Conservation (phyloP, 106 monocot species). For the Posidonia australis region DNA sequence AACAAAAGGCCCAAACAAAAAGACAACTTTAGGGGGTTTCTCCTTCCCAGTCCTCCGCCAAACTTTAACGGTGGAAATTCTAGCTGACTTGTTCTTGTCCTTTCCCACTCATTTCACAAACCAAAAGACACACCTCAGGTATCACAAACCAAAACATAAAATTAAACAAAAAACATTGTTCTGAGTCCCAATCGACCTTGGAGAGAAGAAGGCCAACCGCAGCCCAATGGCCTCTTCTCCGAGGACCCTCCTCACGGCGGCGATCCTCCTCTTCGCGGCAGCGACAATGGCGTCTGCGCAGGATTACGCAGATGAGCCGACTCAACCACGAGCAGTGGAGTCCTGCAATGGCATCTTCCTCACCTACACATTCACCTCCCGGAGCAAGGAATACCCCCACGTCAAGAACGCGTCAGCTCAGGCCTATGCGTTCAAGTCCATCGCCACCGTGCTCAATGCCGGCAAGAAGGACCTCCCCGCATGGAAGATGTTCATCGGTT, state of each 20-base stretch:
- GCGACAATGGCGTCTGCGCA: not conserved
- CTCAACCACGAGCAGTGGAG: constrained; percentile 34
- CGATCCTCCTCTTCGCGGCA: not conserved
- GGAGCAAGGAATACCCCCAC: constrained; percentile 61
- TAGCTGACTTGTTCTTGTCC: not conserved
- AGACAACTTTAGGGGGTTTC: too few relatives aligned
- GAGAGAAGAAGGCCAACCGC: too few relatives aligned
- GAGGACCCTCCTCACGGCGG: constrained; percentile 1
- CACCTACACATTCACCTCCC: constrained; percentile 48
- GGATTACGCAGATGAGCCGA: constrained; percentile 15
- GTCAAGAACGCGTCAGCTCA: constrained; percentile 88
- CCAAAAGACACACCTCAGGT: not conserved
- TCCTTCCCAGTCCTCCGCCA: not conserved
- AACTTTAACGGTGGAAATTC: not conserved
- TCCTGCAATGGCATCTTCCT: constrained; percentile 54
- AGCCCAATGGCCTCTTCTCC: constrained; percentile 3
- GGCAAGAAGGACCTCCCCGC: constrained; percentile 55
- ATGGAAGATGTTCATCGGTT: constrained; percentile 83
- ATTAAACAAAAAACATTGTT: not conserved
- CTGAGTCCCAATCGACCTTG: too few relatives aligned
- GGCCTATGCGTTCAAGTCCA: constrained; percentile 71
- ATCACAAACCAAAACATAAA: not conserved
- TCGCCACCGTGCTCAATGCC: constrained; percentile 65
- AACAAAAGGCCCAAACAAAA: too few relatives aligned
- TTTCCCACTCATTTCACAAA: not conserved